Conservation (phyloP, 2,329 filamentous ascomycete genomes). For the Ophiostoma tasmaniense region DNA sequence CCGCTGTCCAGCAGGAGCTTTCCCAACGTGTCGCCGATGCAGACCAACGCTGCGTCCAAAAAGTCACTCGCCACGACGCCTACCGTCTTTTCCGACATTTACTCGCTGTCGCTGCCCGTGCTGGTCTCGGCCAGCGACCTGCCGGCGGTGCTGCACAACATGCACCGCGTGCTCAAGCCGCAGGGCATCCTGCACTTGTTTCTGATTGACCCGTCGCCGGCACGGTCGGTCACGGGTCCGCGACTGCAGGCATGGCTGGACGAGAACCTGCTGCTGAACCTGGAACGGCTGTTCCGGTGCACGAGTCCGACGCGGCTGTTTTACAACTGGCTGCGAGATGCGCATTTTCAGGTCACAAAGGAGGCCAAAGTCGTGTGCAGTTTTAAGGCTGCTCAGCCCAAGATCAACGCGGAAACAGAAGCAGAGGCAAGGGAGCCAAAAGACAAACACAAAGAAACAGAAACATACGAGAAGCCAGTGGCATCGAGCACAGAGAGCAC, state of each 20-base stretch:
- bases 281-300: slow-evolving; percentile 52
- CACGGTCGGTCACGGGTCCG: slow-evolving; percentile 47
- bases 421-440: background rate
- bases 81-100: slow-evolving; percentile 40
- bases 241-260: slow-evolving; percentile 54
- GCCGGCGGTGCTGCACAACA: slow-evolving; percentile 45
- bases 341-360: slow-evolving; percentile 40
- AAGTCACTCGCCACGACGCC: slow-evolving; percentile 32
- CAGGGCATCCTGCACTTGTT: slow-evolving; percentile 51
- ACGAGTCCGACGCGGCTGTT: slow-evolving; percentile 51
- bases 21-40: slow-evolving; percentile 34
- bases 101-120: slow-evolving; percentile 48
- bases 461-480: background rate
- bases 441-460: background rate
- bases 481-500: background rate
- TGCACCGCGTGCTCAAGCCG: slow-evolving; percentile 46
- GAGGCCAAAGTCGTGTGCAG: slow-evolving; percentile 41
- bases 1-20: slow-evolving; percentile 33
- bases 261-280: slow-evolving; percentile 48
- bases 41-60: slow-evolving; percentile 29
- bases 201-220: slow-evolving; percentile 54
- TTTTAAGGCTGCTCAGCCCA: slow-evolving; percentile 37
- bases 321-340: slow-evolving; percentile 50
- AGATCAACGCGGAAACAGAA: background rate
- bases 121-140: slow-evolving; percentile 49